A percentile compares a stretch with the other conserved stretches of the same genome.
Conservation (phyloP, 352 stramenopile species). For the Pythium coloratum region DNA sequence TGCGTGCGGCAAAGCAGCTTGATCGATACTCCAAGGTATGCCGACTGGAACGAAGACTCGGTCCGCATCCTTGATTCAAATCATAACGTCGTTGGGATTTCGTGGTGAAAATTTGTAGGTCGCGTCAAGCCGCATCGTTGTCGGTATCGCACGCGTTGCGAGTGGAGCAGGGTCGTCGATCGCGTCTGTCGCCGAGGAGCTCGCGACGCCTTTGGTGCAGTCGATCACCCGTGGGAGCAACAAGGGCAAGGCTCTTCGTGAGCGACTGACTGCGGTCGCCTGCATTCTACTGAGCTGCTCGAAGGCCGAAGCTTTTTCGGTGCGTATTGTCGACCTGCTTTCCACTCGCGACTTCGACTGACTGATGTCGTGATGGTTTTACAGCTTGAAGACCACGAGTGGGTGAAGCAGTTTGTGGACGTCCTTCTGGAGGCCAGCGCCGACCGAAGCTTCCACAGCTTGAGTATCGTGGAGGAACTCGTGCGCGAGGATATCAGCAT, state of each 20-base stretch:
- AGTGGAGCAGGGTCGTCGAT: conserved; percentile 12
- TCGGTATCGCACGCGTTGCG: conserved; percentile 20
- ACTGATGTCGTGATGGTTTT: neutral
- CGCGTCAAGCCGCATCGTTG: conserved; percentile 50
- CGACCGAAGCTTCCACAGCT: conserved; percentile 12
- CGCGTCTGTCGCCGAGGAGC: conserved; percentile 16
- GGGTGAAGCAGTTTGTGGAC: conserved; percentile 16
- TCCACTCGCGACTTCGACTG: neutral
- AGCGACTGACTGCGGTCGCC: conserved; percentile 15
- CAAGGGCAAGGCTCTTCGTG: conserved; percentile 4
- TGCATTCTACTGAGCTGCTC: conserved; percentile 14
- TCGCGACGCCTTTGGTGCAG: conserved; percentile 13
- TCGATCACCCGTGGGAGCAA: conserved; percentile 6
- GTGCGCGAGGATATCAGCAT: conserved; percentile 8
- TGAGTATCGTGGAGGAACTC: conserved; percentile 20
- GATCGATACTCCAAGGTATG: conserved; percentile 74
- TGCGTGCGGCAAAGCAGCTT: conserved; percentile 55
- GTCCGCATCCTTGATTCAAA: neutral
- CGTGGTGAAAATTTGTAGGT: conserved; percentile 18
- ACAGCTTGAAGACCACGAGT: conserved; percentile 20
- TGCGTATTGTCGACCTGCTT: conserved; percentile 1
- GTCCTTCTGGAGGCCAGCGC: conserved; percentile 18
- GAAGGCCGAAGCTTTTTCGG: neutral
- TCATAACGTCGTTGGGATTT: neutral
- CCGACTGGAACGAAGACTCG: neutral